Evolutionary conservation across 306 rosid species (phyloP).

Genomic region (Cucumis hystrix): DNA sequence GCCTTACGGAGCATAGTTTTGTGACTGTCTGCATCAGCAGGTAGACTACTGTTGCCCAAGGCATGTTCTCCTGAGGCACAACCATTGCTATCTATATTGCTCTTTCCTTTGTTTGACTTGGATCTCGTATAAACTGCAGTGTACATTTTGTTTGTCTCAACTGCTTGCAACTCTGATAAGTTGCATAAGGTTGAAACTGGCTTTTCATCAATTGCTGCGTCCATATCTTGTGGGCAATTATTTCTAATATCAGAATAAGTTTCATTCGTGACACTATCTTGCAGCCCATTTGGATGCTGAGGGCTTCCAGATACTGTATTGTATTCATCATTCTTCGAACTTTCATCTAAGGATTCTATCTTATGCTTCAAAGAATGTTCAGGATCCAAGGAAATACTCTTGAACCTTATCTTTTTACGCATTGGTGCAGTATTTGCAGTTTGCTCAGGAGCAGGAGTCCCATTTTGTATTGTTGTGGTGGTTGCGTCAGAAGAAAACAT

Average conservation of each 20-base stretch:
- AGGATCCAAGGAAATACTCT: constrained; percentile 37
- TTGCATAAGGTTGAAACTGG: not conserved
- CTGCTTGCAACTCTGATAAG: constrained; percentile 19
- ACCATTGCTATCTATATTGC: constrained; percentile 31
- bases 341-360: constrained; percentile 23
- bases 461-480: constrained; percentile 18
- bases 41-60: constrained; percentile 30
- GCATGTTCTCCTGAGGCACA: constrained; percentile 41
- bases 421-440: constrained; percentile 24
- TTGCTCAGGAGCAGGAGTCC: constrained; percentile 30
- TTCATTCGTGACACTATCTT: constrained; percentile 19
- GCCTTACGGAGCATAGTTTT: constrained; percentile 31
- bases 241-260: constrained; percentile 28
- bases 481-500: constrained; percentile 22
- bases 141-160: constrained; percentile 48
- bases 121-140: constrained; percentile 72
- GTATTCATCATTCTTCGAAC: constrained; percentile 25
- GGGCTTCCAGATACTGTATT: constrained; percentile 20
- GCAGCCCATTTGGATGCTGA: constrained; percentile 22
- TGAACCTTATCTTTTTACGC: constrained; percentile 50
- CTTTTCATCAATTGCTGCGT: constrained; percentile 25
- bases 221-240: constrained; percentile 28
- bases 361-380: constrained; percentile 52
- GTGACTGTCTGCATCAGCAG: constrained; percentile 22
- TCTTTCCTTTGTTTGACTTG: constrained; percentile 41